Percentiles rank a stretch among this genome's conserved stretches.
phyloP scores from a whole-genome alignment of 306 rosid genomes.

The Fagus sylvatica region DNA sequence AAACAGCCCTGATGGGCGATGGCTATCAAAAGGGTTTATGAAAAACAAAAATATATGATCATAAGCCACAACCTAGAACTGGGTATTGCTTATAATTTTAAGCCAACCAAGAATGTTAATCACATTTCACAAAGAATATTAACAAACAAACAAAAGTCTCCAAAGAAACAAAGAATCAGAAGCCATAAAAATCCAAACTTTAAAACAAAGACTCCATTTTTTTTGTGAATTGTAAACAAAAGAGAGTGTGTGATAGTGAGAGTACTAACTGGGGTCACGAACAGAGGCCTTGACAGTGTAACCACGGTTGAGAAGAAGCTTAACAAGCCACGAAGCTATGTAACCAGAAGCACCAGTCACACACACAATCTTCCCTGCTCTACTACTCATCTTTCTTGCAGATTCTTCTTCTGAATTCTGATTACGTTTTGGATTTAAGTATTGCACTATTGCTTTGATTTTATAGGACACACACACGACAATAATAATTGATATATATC shows the following conservation, averaged over 20 bases:
- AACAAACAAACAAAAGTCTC: no score
- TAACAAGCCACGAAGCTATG: slow-evolving; percentile 60
- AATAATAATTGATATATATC: no score
- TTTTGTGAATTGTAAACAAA: no score
- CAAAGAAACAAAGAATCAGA: neutral
- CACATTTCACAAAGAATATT: no score
- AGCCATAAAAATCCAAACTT: neutral
- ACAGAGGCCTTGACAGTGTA: slow-evolving; percentile 57
- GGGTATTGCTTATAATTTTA: neutral
- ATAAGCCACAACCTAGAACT: slow-evolving; percentile 8
- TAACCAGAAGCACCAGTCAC: slow-evolving; percentile 61
- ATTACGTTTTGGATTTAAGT: neutral
- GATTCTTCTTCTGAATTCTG: neutral
- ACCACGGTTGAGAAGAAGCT: slow-evolving; percentile 50
- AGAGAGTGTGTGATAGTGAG: neutral
- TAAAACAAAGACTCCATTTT: neutral
- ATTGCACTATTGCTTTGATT: neutral
- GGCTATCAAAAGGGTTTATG: slow-evolving; percentile 9
- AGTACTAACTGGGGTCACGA: slow-evolving; percentile 43
- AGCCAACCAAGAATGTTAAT: neutral
- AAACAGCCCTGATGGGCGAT: neutral
- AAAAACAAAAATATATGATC: neutral
- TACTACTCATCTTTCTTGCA: slow-evolving; percentile 24
- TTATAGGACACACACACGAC: no score
- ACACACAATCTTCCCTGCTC: slow-evolving; percentile 41